Percentiles rank a stretch among this genome's conserved stretches.
These are phyloP conservation scores for Fonsecaea pedrosoi DNA, from an alignment of 2,329 filamentous ascomycete genomes.

Conservation along the genomic window DNA sequence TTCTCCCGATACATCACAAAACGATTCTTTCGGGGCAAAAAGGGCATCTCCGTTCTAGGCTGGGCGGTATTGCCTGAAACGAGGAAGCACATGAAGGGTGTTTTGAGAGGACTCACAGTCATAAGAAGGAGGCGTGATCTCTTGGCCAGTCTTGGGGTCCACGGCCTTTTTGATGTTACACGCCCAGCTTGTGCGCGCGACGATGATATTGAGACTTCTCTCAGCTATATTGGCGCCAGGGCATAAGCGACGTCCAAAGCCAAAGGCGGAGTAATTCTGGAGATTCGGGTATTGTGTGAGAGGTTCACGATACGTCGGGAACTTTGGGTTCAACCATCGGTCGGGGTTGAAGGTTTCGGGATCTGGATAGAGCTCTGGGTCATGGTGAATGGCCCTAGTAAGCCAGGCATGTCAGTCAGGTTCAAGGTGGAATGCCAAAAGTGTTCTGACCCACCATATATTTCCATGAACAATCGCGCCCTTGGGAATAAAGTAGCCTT, in stretches of 20 bases:
- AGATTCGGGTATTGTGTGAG: conserved; percentile 36
- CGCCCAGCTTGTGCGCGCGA: conserved; percentile 63
- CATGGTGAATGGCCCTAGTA: conserved; percentile 21
- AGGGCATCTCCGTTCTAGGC: no score
- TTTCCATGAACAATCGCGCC: conserved; percentile 56
- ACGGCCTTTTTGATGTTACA: conserved; percentile 50
- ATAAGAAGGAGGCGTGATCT: no score
- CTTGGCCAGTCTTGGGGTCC: no score
- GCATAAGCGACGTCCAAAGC: conserved; percentile 38
- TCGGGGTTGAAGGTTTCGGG: conserved; percentile 37
- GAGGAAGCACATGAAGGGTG: no score
- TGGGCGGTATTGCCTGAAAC: no score
- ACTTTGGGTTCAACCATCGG: conserved; percentile 36
- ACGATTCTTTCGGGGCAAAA: no score
- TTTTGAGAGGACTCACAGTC: no score
- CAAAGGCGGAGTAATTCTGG: conserved; percentile 32
- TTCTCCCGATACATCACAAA: no score
- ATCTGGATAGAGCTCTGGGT: conserved; percentile 40
- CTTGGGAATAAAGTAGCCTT: conserved; percentile 57
- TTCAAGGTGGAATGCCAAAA: neutral
- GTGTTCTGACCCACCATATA: conserved; percentile 42
- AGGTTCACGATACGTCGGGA: conserved; percentile 37
- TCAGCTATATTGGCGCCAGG: conserved; percentile 36
- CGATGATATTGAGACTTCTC: conserved; percentile 58
- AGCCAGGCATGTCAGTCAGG: neutral